Evolutionary conservation across 208 protist genomes (phyloP).

Genomic region (Herpetomonas tarakana): DNA sequence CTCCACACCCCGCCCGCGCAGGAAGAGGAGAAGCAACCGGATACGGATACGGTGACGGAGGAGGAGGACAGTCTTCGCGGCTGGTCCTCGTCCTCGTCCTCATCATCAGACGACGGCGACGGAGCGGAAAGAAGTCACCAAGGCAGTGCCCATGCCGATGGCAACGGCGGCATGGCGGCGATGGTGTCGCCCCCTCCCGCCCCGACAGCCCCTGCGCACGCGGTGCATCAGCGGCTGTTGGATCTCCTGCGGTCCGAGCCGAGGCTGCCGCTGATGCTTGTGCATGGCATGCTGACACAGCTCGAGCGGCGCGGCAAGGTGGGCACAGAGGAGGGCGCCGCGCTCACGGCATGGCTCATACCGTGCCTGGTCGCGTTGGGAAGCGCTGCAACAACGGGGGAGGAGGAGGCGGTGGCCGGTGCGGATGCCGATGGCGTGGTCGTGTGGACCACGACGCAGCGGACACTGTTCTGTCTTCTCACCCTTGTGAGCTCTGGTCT

Average conservation of each 20-base stretch:
- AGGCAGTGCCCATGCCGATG: neutral
- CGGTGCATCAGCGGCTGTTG: neutral
- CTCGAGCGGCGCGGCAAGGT: slow-evolving; percentile 35
- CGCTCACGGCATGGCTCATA: slow-evolving; percentile 20
- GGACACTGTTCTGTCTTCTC: slow-evolving; percentile 7
- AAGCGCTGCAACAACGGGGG: neutral
- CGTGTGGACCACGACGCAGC: neutral
- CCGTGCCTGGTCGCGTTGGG: slow-evolving; percentile 25
- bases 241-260: slow-evolving; percentile 18
- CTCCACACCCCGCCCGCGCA: neutral
- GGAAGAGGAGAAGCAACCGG: neutral
- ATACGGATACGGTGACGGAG: neutral
- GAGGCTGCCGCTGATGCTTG: slow-evolving; percentile 36
- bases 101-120: neutral
- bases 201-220: neutral
- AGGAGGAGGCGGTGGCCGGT: neutral
- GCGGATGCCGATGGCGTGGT: neutral
- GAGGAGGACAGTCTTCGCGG: neutral
- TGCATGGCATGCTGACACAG: slow-evolving; percentile 31
- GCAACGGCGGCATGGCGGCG: neutral
- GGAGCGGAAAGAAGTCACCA: no score
- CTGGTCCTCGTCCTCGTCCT: slow-evolving; percentile 1
- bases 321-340: slow-evolving; percentile 24
- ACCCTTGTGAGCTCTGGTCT: slow-evolving; percentile 12
- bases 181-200: no score